A percentile compares a stretch with the other conserved stretches of the same genome.
phyloP scores from a whole-genome alignment of 1,284 basidiomycete species.

The Lignosus rhinocerotis region DNA sequence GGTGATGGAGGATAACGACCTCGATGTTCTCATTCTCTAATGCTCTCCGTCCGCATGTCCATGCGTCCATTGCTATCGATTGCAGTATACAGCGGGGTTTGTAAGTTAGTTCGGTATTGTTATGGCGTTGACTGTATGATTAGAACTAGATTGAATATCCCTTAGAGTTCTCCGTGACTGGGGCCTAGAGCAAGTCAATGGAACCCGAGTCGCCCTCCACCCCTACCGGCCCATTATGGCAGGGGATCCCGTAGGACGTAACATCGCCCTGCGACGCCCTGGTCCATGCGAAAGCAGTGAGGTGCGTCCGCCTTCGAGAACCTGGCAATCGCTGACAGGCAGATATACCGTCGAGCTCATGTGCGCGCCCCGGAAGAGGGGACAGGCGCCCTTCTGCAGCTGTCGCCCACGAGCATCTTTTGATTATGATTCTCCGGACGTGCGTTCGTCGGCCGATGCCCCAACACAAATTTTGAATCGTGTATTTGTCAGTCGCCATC shows the following conservation, averaged over 20 bases:
- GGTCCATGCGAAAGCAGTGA: slow-evolving; percentile 14
- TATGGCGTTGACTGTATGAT: slow-evolving; percentile 15
- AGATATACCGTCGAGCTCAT: background rate
- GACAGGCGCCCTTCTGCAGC: background rate
- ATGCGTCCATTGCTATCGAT: slow-evolving; percentile 4
- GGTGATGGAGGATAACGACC: slow-evolving; percentile 41
- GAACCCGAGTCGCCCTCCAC: background rate
- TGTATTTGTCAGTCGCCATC: too few relatives aligned
- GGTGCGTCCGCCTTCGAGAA: slow-evolving; percentile 14
- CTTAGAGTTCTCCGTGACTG: background rate
- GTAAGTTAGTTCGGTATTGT: slow-evolving; percentile 20
- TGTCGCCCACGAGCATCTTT: background rate
- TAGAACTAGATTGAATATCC: slow-evolving; percentile 15
- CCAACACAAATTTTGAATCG: too few relatives aligned
- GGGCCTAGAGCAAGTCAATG: background rate
- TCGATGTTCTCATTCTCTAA: slow-evolving; percentile 36
- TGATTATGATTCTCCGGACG: slow-evolving; percentile 4
- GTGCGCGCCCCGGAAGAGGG: background rate
- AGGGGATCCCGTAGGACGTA: slow-evolving; percentile 9
- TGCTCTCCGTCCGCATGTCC: slow-evolving; percentile 6
- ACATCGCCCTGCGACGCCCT: slow-evolving; percentile 5
- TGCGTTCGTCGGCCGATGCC: background rate
- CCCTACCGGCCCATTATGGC: background rate
- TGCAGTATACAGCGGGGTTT: slow-evolving; percentile 15
- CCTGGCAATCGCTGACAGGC: slow-evolving; percentile 2